Percentiles rank a stretch among this genome's conserved stretches.
phyloP scores from a whole-genome alignment of 306 rosid genomes.

The Glycine soja region DNA sequence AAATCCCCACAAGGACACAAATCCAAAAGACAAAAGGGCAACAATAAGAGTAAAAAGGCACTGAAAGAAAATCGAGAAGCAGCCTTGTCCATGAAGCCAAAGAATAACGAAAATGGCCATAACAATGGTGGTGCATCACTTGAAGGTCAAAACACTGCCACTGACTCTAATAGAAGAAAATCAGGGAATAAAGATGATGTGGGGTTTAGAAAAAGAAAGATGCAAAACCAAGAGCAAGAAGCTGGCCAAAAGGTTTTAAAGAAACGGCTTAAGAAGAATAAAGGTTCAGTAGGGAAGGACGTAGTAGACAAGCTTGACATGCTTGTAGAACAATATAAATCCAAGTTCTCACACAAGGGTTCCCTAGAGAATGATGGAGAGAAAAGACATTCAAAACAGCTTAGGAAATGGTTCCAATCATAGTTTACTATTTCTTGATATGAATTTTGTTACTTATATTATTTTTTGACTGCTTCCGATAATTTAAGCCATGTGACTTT shows the following conservation, averaged over 20 bases:
- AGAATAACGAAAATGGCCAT: slow-evolving; percentile 45
- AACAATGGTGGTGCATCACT: slow-evolving; percentile 45
- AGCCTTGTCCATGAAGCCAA: slow-evolving; percentile 45
- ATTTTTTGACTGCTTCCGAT: neutral
- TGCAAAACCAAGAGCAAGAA: slow-evolving; percentile 50
- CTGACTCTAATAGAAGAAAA: slow-evolving; percentile 36
- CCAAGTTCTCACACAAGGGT: slow-evolving; percentile 66
- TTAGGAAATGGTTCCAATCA: slow-evolving; percentile 84
- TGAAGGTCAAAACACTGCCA: slow-evolving; percentile 31
- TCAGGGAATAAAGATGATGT: slow-evolving; percentile 41
- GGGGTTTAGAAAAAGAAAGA: slow-evolving; percentile 64
- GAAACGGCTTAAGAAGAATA: slow-evolving; percentile 70
- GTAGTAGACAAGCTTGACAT: slow-evolving; percentile 81
- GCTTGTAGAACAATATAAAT: slow-evolving; percentile 85
- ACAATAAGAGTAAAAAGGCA: slow-evolving; percentile 41
- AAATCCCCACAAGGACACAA: slow-evolving; percentile 44
- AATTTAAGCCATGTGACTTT: slow-evolving; percentile 32
- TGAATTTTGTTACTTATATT: slow-evolving; percentile 37
- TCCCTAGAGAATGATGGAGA: slow-evolving; percentile 59
- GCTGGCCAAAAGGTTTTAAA: slow-evolving; percentile 49
- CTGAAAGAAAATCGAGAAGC: slow-evolving; percentile 41
- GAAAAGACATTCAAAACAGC: slow-evolving; percentile 62
- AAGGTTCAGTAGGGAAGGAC: slow-evolving; percentile 71
- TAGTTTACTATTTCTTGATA: slow-evolving; percentile 36
- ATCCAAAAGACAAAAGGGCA: slow-evolving; percentile 63